Evolutionary conservation across 2,329 filamentous ascomycete genomes (phyloP).

Genomic region (Microsporum audouinii): DNA sequence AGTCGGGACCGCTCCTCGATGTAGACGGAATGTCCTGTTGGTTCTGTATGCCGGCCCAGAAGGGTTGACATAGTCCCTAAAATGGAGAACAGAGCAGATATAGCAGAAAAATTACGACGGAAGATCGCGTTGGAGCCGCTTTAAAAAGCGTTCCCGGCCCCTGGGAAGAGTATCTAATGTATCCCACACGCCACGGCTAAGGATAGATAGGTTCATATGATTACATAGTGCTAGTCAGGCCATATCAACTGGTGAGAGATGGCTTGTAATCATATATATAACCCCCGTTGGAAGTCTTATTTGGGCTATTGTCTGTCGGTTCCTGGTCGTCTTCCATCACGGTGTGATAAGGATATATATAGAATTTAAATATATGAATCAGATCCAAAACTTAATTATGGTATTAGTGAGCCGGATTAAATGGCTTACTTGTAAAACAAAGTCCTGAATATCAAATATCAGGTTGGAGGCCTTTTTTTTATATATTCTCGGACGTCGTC

Average conservation of each 20-base stretch:
- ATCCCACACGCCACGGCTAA: neutral
- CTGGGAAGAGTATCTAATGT: neutral
- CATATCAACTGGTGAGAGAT: neutral
- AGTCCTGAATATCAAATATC: neutral
- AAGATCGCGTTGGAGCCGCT: neutral
- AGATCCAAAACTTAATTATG: neutral
- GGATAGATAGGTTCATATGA: neutral
- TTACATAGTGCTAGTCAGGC: neutral
- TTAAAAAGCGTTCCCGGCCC: neutral
- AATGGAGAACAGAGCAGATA: neutral
- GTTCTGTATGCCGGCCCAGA: neutral
- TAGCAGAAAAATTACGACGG: neutral
- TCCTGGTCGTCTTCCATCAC: neutral
- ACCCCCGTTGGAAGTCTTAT: neutral
- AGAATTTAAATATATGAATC: neutral
- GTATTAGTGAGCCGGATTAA: neutral
- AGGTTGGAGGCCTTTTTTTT: neutral
- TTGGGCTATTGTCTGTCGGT: neutral
- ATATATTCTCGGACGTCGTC: too few species aligned
- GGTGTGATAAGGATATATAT: neutral
- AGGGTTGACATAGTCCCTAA: neutral
- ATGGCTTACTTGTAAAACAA: neutral
- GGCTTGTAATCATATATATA: neutral
- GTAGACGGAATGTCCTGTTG: neutral
- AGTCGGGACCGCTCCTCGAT: too few species aligned